phyloP scores from a whole-genome alignment of 148 eudicot genomes.

The Salicornia ramosissima region DNA sequence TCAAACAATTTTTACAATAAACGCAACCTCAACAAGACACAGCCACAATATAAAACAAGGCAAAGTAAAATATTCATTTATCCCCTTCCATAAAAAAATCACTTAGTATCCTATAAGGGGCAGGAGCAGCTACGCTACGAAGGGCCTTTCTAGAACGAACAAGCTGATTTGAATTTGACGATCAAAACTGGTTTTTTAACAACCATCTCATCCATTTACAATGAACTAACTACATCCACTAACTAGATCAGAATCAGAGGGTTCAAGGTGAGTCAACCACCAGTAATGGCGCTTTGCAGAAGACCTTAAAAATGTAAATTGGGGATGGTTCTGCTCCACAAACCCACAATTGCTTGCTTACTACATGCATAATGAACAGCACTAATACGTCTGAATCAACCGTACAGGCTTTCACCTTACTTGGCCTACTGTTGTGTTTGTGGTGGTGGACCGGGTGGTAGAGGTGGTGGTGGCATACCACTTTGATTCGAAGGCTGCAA shows the following conservation, averaged over 20 bases:
- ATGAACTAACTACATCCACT: neutral
- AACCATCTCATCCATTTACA: constrained; percentile 7
- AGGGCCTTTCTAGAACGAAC: too few relatives aligned
- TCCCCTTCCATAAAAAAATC: too few relatives aligned
- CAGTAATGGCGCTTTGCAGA: neutral
- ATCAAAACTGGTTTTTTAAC: constrained; percentile 10
- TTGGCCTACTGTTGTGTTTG: constrained; percentile 47
- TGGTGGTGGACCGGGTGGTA: constrained; percentile 91
- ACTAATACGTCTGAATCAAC: neutral
- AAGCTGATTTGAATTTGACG: neutral
- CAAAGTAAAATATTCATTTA: too few relatives aligned
- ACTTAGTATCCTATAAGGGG: too few relatives aligned
- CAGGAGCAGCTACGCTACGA: too few relatives aligned
- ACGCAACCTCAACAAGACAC: too few relatives aligned
- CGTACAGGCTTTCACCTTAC: neutral
- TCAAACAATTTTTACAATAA: too few relatives aligned
- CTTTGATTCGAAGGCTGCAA: constrained; percentile 70
- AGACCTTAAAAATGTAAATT: neutral
- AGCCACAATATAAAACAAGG: too few relatives aligned
- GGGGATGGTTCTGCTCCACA: neutral
- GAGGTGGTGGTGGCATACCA: constrained; percentile 68
- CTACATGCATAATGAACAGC: neutral
- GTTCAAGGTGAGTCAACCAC: neutral
- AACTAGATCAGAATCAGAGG: neutral
- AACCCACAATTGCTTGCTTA: neutral